Evolutionary conservation across 352 stramenopile species (phyloP).

Genomic region (Lagenidium sp.): DNA sequence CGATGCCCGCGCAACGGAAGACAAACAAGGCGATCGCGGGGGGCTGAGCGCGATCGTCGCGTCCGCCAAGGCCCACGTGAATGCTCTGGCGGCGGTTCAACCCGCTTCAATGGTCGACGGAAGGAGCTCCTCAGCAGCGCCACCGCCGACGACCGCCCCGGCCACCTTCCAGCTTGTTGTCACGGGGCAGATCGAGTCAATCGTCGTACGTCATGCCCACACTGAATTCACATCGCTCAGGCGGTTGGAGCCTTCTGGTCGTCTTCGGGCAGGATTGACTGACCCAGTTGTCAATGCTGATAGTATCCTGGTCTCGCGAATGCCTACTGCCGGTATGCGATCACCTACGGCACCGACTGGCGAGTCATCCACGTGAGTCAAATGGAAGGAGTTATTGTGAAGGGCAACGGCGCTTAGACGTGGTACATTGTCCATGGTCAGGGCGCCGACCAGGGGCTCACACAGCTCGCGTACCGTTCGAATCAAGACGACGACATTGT

Average conservation of each 20-base stretch:
- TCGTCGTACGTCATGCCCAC: slow-evolving; percentile 25
- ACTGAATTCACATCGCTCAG: background rate
- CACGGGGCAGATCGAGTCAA: slow-evolving; percentile 47
- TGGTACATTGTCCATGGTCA: slow-evolving; percentile 14
- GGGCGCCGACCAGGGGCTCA: slow-evolving; percentile 77
- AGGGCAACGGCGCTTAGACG: too few relatives aligned
- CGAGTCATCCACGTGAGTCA: slow-evolving; percentile 71
- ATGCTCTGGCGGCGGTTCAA: background rate
- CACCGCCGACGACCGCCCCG: background rate
- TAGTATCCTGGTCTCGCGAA: slow-evolving; percentile 76
- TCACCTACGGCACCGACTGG: slow-evolving; percentile 91
- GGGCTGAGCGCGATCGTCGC: too few relatives aligned
- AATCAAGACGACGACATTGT: slow-evolving; percentile 61
- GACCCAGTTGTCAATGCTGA: background rate
- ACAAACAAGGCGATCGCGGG: too few relatives aligned
- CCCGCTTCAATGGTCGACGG: background rate
- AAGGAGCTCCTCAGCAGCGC: background rate
- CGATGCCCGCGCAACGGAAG: slow-evolving; percentile 7
- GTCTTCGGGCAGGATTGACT: background rate
- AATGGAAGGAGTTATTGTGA: too few relatives aligned
- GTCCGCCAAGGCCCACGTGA: too few relatives aligned
- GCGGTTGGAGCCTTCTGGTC: too few relatives aligned
- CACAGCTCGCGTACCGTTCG: slow-evolving; percentile 73
- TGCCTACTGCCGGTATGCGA: slow-evolving; percentile 90
- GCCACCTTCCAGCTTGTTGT: slow-evolving; percentile 48